phyloP scores from a whole-genome alignment of 306 rosid genomes.

The Prunus fruticosa region DNA sequence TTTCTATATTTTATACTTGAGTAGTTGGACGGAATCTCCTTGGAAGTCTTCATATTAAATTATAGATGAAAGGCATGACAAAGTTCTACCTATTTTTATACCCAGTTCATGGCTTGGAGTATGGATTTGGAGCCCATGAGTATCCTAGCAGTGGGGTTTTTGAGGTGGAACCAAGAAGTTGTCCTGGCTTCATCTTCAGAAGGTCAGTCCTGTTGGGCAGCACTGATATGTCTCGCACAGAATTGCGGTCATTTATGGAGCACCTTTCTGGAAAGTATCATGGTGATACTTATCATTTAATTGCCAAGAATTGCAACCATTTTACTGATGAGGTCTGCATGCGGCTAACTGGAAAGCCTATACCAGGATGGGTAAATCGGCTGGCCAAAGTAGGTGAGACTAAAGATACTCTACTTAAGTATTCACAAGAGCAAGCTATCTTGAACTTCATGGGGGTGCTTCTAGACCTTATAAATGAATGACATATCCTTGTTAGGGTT shows the following conservation, averaged over 20 bases:
- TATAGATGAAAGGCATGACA: conserved; percentile 14
- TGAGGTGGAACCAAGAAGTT: conserved; percentile 94
- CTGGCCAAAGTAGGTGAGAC: conserved; percentile 84
- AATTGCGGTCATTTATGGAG: conserved; percentile 76
- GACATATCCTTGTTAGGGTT: background rate
- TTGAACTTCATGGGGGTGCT: background rate
- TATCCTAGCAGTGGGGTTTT: conserved; percentile 85
- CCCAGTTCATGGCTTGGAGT: conserved; percentile 84
- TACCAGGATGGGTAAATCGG: conserved; percentile 96
- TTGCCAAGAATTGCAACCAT: conserved; percentile 96
- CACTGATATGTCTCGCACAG: conserved; percentile 70
- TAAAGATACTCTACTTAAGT: conserved; percentile 15
- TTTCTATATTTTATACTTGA: background rate
- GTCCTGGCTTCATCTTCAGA: conserved; percentile 95
- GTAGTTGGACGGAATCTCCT: background rate
- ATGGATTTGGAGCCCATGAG: conserved; percentile 94
- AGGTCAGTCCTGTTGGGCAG: conserved; percentile 74
- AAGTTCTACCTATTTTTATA: conserved; percentile 26
- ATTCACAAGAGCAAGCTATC: conserved; percentile 8
- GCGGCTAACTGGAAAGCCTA: conserved; percentile 80
- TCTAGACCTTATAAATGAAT: background rate
- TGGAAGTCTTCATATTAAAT: background rate
- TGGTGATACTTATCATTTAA: conserved; percentile 93
- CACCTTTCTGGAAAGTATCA: conserved; percentile 69
- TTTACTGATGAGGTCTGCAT: conserved; percentile 82